phyloP scores from a whole-genome alignment of 2,329 filamentous ascomycete species.

The Microdochium paspali region DNA sequence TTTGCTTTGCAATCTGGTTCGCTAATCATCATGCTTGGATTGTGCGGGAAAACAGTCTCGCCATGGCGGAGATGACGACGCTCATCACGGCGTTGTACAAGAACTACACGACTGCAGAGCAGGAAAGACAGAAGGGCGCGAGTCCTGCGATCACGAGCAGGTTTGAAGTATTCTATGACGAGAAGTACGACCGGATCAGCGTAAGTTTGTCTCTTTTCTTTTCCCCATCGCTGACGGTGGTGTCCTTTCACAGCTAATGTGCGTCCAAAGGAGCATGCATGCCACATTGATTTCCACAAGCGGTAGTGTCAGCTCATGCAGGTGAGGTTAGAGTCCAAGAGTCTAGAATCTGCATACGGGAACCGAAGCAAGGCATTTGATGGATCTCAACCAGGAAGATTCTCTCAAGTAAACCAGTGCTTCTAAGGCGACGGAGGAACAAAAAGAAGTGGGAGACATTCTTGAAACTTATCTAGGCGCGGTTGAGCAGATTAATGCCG shows the following conservation, averaged over 20 bases:
- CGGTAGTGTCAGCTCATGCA: no score
- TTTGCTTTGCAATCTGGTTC: neutral
- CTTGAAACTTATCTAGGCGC: no score
- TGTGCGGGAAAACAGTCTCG: no score
- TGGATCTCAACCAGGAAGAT: no score
- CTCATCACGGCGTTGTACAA: constrained; percentile 33
- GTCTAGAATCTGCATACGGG: no score
- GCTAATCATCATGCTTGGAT: no score
- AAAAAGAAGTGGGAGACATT: no score
- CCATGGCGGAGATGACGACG: constrained; percentile 40
- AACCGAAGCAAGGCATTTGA: no score
- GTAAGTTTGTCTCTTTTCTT: neutral
- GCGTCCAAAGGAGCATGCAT: constrained; percentile 9
- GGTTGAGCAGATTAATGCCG: no score
- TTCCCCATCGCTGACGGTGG: neutral
- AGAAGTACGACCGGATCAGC: constrained; percentile 5
- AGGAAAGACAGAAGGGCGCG: constrained; percentile 15
- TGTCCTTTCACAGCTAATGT: neutral
- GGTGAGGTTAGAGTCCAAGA: no score
- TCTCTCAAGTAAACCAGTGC: no score
- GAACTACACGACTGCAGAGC: constrained; percentile 25
- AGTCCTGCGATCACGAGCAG: constrained; percentile 29
- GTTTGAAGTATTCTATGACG: constrained; percentile 30
- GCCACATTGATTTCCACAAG: constrained; percentile 8
- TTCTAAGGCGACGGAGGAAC: no score